Evolutionary conservation across 148 eudicot genomes (phyloP).

Genomic region (Camellia sinensis): DNA sequence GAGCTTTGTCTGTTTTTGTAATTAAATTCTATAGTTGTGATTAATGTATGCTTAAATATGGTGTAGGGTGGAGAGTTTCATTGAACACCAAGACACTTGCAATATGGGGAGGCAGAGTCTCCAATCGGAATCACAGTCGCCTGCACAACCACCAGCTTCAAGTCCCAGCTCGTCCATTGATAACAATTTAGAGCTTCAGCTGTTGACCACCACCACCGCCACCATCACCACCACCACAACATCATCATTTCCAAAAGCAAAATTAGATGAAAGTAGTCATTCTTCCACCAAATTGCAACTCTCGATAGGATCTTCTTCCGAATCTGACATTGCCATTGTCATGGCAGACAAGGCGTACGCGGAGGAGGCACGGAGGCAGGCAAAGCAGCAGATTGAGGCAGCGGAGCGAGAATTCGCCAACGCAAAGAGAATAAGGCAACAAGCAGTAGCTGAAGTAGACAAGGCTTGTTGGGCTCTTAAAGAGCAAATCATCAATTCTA

Average conservation of each 20-base stretch:
- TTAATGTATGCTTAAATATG: not conserved
- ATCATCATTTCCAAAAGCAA: constrained; percentile 15
- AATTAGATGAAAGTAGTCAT: constrained; percentile 22
- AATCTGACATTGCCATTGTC: constrained; percentile 22
- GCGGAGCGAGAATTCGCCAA: constrained; percentile 67
- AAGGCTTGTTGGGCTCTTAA: constrained; percentile 60
- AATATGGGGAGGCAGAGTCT: constrained; percentile 44
- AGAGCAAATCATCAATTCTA: constrained; percentile 48
- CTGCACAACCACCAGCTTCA: constrained; percentile 38
- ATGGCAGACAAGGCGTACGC: constrained; percentile 70
- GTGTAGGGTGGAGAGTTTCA: constrained; percentile 87
- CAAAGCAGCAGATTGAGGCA: constrained; percentile 54
- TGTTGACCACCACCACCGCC: constrained; percentile 22
- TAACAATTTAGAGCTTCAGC: constrained; percentile 53
- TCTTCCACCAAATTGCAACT: constrained; percentile 56
- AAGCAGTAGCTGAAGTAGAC: constrained; percentile 62
- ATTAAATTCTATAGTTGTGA: too few relatives aligned
- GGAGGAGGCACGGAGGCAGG: constrained; percentile 66
- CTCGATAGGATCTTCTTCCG: constrained; percentile 51
- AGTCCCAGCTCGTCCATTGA: constrained; percentile 69
- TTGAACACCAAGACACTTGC: constrained; percentile 96
- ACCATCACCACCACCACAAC: not conserved
- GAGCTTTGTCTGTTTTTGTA: too few relatives aligned
- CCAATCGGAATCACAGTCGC: constrained; percentile 31
- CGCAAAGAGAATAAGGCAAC: constrained; percentile 75